phyloP scores from a whole-genome alignment of 441 rosid genomes.

The Pelargonium australe region DNA sequence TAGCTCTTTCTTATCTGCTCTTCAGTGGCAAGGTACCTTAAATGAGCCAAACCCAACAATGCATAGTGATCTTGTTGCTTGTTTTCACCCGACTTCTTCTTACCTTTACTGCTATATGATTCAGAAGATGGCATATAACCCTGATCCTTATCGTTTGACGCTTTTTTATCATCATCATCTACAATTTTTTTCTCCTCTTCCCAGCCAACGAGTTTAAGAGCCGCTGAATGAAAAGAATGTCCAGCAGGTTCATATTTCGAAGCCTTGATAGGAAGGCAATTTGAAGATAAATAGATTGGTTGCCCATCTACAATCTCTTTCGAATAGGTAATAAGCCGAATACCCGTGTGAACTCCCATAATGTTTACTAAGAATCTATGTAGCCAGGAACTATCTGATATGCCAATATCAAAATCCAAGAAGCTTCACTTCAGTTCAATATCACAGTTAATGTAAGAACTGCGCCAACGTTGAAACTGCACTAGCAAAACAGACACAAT shows the following conservation, averaged over 20 bases:
- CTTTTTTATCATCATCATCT: slow-evolving; percentile 49
- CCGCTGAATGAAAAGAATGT: slow-evolving; percentile 75
- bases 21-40: slow-evolving; percentile 90
- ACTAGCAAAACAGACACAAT: not conserved
- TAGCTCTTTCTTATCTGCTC: slow-evolving; percentile 90
- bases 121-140: slow-evolving; percentile 56
- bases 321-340: slow-evolving; percentile 60
- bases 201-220: slow-evolving; percentile 71
- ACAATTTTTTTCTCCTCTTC: slow-evolving; percentile 36
- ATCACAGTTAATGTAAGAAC: not conserved
- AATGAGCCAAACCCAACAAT: slow-evolving; percentile 74
- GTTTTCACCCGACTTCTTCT: slow-evolving; percentile 71
- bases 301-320: slow-evolving; percentile 72
- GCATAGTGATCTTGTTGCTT: slow-evolving; percentile 91
- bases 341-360: slow-evolving; percentile 31
- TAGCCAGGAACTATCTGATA: not conserved
- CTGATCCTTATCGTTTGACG: slow-evolving; percentile 45
- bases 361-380: not conserved
- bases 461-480: not conserved
- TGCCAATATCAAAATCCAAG: not conserved
- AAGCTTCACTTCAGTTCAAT: not conserved
- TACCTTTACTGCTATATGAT: slow-evolving; percentile 67
- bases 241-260: slow-evolving; percentile 83
- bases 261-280: slow-evolving; percentile 75
- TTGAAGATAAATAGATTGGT: slow-evolving; percentile 65